Conservation (phyloP, 306 rosid genomes). For the Senna tora region DNA sequence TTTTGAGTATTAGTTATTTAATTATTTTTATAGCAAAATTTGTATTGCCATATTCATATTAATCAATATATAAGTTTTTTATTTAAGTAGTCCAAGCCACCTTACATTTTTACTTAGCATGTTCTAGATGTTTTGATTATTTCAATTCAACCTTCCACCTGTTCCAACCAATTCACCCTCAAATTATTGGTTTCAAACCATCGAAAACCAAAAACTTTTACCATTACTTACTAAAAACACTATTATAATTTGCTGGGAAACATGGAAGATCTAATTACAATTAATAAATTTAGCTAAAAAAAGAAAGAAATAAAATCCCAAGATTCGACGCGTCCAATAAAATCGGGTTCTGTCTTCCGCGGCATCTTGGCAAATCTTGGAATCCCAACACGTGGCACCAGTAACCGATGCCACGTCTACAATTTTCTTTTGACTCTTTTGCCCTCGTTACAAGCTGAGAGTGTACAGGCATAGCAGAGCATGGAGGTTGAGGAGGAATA, state of each 20-base stretch:
- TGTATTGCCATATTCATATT: too few species aligned
- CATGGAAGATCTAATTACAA: neutral
- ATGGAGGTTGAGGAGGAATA: neutral
- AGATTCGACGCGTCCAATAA: neutral
- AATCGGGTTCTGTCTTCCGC: neutral
- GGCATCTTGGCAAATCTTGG: too few species aligned
- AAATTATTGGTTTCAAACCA: neutral
- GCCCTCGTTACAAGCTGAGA: neutral
- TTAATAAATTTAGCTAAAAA: neutral
- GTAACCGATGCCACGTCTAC: neutral
- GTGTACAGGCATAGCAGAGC: too few species aligned
- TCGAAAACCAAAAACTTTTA: neutral
- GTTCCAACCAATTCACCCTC: neutral
- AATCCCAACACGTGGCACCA: too few species aligned
- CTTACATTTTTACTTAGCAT: neutral
- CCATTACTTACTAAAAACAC: neutral
- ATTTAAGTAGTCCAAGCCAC: neutral
- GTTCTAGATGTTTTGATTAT: neutral
- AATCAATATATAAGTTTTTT: too few species aligned
- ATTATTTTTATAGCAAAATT: too few species aligned
- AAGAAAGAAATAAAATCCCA: neutral
- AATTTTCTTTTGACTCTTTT: neutral
- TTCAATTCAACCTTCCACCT: conserved; percentile 17
- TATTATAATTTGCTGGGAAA: neutral
- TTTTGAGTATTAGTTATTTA: too few species aligned